Evolutionary conservation across 2,329 filamentous ascomycete species (phyloP).

Genomic region (Botrytis tulipae): DNA sequence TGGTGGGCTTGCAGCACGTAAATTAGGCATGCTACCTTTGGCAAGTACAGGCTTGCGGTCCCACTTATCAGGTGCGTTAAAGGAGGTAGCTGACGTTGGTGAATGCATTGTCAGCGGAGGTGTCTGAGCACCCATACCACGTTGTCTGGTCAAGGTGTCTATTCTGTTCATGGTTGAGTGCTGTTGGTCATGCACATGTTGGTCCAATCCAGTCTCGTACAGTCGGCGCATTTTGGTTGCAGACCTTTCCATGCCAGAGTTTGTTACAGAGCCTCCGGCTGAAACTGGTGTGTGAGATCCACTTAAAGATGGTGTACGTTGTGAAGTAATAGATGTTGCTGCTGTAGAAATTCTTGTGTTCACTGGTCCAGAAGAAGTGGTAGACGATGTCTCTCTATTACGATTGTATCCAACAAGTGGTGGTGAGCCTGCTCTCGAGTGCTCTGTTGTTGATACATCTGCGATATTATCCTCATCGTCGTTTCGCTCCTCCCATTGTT

Average conservation of each 20-base stretch:
- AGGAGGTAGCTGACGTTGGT: slow-evolving; percentile 33
- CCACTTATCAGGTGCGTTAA: slow-evolving; percentile 47
- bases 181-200: slow-evolving; percentile 79
- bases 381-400: slow-evolving; percentile 84
- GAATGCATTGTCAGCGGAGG: slow-evolving; percentile 33
- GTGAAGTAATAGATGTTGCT: slow-evolving; percentile 84
- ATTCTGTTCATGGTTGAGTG: slow-evolving; percentile 73
- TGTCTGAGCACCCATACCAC: slow-evolving; percentile 38
- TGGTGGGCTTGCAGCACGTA: slow-evolving; percentile 55
- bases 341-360: slow-evolving; percentile 77
- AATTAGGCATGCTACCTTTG: slow-evolving; percentile 67
- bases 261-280: slow-evolving; percentile 40
- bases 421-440: slow-evolving; percentile 53
- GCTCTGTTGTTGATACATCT: slow-evolving; percentile 34
- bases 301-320: slow-evolving; percentile 53
- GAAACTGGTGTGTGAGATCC: slow-evolving; percentile 48
- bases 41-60: slow-evolving; percentile 49
- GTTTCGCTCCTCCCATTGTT: slow-evolving; percentile 40
- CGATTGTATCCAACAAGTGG: slow-evolving; percentile 64
- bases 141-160: slow-evolving; percentile 71
- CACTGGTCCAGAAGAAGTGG: slow-evolving; percentile 62
- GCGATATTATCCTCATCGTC: slow-evolving; percentile 32
- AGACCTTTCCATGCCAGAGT: slow-evolving; percentile 57
- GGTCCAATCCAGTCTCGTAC: slow-evolving; percentile 79
- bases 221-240: slow-evolving; percentile 70